Evolutionary conservation across 2,329 filamentous ascomycete genomes (phyloP).

Genomic region (Alternaria incomplexa): DNA sequence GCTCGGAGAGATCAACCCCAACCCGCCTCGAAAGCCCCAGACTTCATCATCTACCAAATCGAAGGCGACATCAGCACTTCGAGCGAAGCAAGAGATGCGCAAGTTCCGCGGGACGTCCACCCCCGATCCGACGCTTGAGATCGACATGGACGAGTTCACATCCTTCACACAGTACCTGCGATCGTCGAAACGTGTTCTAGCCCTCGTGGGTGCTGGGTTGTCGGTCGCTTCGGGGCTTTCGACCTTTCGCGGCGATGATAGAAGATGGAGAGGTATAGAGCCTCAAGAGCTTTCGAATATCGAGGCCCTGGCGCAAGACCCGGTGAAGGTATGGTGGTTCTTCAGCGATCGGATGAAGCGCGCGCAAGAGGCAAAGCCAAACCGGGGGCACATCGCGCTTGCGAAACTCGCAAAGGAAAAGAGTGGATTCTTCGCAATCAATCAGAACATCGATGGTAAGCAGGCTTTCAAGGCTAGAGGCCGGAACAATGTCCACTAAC

Average conservation of each 20-base stretch:
- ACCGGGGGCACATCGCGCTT: constrained; percentile 21
- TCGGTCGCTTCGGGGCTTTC: constrained; percentile 31
- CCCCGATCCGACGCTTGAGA: neutral
- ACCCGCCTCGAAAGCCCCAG: neutral
- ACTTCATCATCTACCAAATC: neutral
- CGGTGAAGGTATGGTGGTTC: constrained; percentile 24
- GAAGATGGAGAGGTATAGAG: constrained; percentile 15
- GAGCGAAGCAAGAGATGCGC: neutral
- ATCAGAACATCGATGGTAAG: constrained; percentile 32
- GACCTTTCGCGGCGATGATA: constrained; percentile 29
- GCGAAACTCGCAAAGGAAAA: constrained; percentile 14
- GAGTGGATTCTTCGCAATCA: constrained; percentile 19
- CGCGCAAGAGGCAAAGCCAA: constrained; percentile 24
- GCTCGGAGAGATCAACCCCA: neutral
- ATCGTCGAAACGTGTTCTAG: constrained; percentile 25
- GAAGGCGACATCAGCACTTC: neutral
- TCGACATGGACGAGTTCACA: neutral
- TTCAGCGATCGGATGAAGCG: constrained; percentile 18
- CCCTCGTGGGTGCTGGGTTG: constrained; percentile 30
- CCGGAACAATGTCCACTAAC: neutral
- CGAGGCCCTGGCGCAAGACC: neutral
- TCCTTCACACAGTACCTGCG: neutral
- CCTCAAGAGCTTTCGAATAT: neutral
- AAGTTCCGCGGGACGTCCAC: neutral
- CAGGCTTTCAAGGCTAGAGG: neutral